Base-by-base conservation (phyloP, 257 asterid species). In the Striga asiatica region DNA sequence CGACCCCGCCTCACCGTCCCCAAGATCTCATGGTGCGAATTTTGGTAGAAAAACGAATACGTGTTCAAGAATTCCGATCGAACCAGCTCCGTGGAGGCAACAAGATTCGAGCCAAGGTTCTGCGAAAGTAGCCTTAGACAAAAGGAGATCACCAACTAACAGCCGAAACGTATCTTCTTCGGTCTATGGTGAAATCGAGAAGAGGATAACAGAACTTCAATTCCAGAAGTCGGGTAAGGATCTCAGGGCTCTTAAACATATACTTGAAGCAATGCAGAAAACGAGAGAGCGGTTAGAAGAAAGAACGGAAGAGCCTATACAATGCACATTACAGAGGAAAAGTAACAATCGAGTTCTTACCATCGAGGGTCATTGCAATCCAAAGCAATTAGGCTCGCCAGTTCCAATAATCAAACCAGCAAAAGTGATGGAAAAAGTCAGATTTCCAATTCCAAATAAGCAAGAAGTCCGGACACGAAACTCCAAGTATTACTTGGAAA, bases 231-330 rank as follows among this genome's bases (percentile, higher is more conserved):
- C 94, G 0, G 89, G 94, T 0, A 84, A 79, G 80, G 94, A 88
- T 77, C 85, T 88, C 75, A 78, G 91, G 59, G 97, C 97, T 60
- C 96, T 85, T 24, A 88, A 88, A 54, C 95, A 88, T 71, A 88
- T 85, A 70, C 93, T 88, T 0, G 94, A 79, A 67, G 78, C 83
- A 55, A 84, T 92, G 93, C 82, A 88, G 74, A 84, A 81, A 72
- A 82, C 93, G 28, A 73, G 78, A 72, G 78, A 50, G 31, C 75
- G 66, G 63, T 28, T 76, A 69, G 85, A 76, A 54, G 71, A 56
- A 56, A 72, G 69, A 71, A 71, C 50, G 49, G 78, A 49, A 41
- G 78, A 73, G 35, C 43, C 69, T n/a, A 57, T n/a, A n/a, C n/a
- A n/a, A n/a, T n/a, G 49, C 34, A 18, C 65, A 60, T 38, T 71